A percentile compares a stretch with the other conserved stretches of the same genome.
These are phyloP conservation scores for Ascochyta koolunga DNA, from an alignment of 2,329 filamentous ascomycete genomes.

Conservation along the genomic window DNA sequence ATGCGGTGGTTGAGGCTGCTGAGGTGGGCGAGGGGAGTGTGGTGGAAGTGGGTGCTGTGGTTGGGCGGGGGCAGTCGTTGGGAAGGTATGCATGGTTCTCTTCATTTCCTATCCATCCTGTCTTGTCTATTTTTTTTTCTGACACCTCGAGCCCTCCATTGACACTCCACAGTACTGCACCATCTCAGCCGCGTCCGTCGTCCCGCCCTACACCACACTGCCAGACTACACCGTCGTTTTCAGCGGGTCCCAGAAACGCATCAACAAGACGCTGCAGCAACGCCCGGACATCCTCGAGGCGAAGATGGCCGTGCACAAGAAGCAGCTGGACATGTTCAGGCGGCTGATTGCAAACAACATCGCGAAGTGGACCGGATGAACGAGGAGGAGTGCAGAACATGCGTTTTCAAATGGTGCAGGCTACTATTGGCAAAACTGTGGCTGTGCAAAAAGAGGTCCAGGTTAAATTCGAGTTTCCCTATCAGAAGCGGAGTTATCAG, in stretches of 20 bases:
- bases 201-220: slow-evolving; percentile 47
- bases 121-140: no score
- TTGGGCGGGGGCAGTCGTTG: slow-evolving; percentile 48
- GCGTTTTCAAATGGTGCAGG: no score
- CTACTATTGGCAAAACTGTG: no score
- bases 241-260: slow-evolving; percentile 45
- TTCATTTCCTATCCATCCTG: neutral
- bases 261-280: slow-evolving; percentile 48
- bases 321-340: slow-evolving; percentile 45
- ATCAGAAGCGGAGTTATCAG: no score
- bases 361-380: slow-evolving; percentile 40
- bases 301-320: slow-evolving; percentile 39
- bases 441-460: no score
- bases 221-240: slow-evolving; percentile 56
- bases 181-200: slow-evolving; percentile 46
- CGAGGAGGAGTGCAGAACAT: neutral
- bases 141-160: neutral
- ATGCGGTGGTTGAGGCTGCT: slow-evolving; percentile 48
- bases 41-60: slow-evolving; percentile 40
- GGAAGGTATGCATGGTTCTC: slow-evolving; percentile 44
- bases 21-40: slow-evolving; percentile 47
- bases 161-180: slow-evolving; percentile 50
- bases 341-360: slow-evolving; percentile 46
- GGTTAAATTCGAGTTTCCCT: no score
- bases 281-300: slow-evolving; percentile 38